Percentiles rank a stretch among this genome's conserved stretches.
Conservation (phyloP, 176 grass and related monocot genomes). For the Zoysia pacifica region DNA sequence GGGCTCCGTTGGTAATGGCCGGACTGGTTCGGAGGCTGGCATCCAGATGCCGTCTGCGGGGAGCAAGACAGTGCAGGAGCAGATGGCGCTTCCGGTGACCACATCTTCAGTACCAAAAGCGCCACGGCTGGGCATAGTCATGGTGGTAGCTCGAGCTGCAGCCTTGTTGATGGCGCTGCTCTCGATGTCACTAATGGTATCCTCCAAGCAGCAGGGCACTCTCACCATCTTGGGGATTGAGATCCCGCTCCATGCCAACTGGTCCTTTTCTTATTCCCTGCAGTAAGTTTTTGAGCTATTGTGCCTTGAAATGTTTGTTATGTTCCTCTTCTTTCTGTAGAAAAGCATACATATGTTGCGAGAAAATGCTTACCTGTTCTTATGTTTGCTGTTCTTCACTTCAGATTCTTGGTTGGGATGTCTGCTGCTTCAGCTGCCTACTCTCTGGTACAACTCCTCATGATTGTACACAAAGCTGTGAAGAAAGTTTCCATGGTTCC, state of each 20-base stretch:
- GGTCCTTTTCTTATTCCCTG: slow-evolving; percentile 80
- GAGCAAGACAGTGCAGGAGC: slow-evolving; percentile 29
- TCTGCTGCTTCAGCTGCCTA: slow-evolving; percentile 63
- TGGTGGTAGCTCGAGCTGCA: slow-evolving; percentile 44
- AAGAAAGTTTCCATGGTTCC: slow-evolving; percentile 52
- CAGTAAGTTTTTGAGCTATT: slow-evolving; percentile 48
- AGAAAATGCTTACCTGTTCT: slow-evolving; percentile 10
- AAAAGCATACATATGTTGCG: neutral
- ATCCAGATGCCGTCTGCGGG: slow-evolving; percentile 59
- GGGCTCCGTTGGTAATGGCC: slow-evolving; percentile 44
- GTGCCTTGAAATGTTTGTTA: neutral
- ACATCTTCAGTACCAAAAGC: slow-evolving; percentile 17
- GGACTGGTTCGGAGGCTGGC: slow-evolving; percentile 46
- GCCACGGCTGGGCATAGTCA: slow-evolving; percentile 44
- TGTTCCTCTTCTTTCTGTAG: neutral
- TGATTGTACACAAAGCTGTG: slow-evolving; percentile 51
- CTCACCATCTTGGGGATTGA: slow-evolving; percentile 65
- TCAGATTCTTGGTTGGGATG: slow-evolving; percentile 75
- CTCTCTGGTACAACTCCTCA: slow-evolving; percentile 66
- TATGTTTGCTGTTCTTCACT: slow-evolving; percentile 6
- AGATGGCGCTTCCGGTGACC: neutral
- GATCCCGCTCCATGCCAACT: slow-evolving; percentile 81
- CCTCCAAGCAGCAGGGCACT: slow-evolving; percentile 63
- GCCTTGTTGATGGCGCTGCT: slow-evolving; percentile 53
- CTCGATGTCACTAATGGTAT: slow-evolving; percentile 61